Base-by-base conservation (phyloP, 495 filamentous ascomycete species). In the Aspergillus heteromorphus region DNA sequence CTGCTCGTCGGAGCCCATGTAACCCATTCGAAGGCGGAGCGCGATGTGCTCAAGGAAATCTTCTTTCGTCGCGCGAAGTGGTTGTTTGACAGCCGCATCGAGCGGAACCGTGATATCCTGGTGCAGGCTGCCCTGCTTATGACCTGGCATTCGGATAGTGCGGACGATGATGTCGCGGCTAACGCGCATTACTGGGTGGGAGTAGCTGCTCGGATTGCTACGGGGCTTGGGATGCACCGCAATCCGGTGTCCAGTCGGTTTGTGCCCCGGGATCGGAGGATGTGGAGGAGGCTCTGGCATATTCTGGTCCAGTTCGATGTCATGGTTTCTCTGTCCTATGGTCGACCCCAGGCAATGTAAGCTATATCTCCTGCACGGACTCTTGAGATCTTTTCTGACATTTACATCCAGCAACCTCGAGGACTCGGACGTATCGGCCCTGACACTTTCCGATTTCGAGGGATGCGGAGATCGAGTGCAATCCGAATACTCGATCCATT, bases 131-230 rank as follows among this genome's bases (percentile, higher is more conserved):
- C 76, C 1, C 58, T 79, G 40, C 62, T 79, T 6, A 54, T 79
- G 34, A 77, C 74, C 21, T 79, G 76, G 76, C 71, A 77, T 51
- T 73, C 74, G 1, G 76, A 79, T 45, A 67, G 64, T 17, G 65
- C 71, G 6, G 76, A 79, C 41, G 74, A 77, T 36, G 74, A 77
- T 64, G 74, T 79, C 13, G 61, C 73, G 14, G 74, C 73, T 25
- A 76, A 79, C 50, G 74, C 73, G 48, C 74, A 76, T 49, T 77
- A 74, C 53, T 79, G 75, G 76, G 70, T 77, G 11, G 76, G 76
- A 14, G 66, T 76, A 9, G 76, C 76, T 48, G 68, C 71, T 27
- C 65, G 76, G 19, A 78, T 78, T 47, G 75, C 76, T 38, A 77
- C 72, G 2, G 76, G 76, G 6, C 61, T 78, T 34, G 76, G 76